Evolutionary conservation across 345 rosid species (phyloP).

Genomic region (Noccaea caerulescens): DNA sequence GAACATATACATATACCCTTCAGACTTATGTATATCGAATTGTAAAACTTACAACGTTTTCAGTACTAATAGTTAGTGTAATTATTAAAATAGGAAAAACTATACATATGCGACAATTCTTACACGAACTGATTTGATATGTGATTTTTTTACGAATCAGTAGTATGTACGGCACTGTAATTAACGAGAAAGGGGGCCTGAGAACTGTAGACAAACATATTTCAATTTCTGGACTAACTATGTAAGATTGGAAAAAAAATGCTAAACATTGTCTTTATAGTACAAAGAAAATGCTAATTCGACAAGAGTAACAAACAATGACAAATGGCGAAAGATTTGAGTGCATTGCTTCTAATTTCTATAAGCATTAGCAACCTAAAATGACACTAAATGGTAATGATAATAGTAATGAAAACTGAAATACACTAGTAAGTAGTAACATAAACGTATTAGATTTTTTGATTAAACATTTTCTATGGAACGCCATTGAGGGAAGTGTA

Average conservation of each 20-base stretch:
- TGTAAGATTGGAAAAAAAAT: background rate
- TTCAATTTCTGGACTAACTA: background rate
- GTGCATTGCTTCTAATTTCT: background rate
- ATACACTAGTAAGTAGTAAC: background rate
- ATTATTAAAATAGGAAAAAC: background rate
- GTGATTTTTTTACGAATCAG: background rate
- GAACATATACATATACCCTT: background rate
- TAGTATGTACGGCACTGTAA: background rate
- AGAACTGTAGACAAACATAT: constrained; percentile 8
- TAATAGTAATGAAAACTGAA: background rate
- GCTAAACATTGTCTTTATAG: too few relatives aligned
- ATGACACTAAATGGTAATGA: background rate
- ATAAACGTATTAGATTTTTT: background rate
- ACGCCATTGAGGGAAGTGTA: too few relatives aligned
- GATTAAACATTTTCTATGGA: too few relatives aligned
- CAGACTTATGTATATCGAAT: constrained; percentile 1
- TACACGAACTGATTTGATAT: constrained; percentile 10
- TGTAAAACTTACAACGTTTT: background rate
- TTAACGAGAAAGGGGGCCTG: background rate
- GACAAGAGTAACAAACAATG: background rate
- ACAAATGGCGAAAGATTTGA: background rate
- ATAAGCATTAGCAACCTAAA: background rate
- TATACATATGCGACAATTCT: constrained; percentile 8
- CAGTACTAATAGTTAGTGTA: background rate
- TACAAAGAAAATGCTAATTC: too few relatives aligned